Base-by-base conservation (phyloP, 225 moss, liverwort and hornwort species). In the Anthoceros angustus region DNA sequence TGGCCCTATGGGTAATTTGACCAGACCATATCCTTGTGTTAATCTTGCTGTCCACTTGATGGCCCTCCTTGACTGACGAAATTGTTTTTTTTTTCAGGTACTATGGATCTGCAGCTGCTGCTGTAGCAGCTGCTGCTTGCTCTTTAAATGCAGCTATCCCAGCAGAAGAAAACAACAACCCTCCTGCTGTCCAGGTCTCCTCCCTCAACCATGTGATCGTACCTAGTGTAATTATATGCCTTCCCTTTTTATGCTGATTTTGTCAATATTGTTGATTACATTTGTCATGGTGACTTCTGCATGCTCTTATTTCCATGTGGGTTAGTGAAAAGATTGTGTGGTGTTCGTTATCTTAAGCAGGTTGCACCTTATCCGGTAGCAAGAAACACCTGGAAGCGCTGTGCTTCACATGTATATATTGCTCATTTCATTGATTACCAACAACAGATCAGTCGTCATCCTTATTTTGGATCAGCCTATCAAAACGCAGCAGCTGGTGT, bases 351-450 rank as follows among this genome's bases (percentile, higher is more conserved):
- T 42, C 32, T 66, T 41, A 66, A 67, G 77, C 42, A 72, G 72
- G 49, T 73, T 40, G 39, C 84, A 0, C 75, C 88, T 0, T 86
- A 64, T 64, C 65, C 82, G 69, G 81, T 78, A 42, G 25, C 71
- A 11, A 77, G 77, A 39, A 68, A 67, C 6, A 20, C 74, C n/a
- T 86, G 79, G 83, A 92, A 92, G 66, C 86, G 92, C 23, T 87
- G 92, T 76, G 89, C 92, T 42, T 77, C 61, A 62, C 92, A 92
- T 73, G 92, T 92, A 41, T 85, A 85, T 71, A 92, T 92, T 16
- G 92, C 92, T 4, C 92, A 82, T 67, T 92, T 88, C 69, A 92
- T 92, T 61, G 88, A 89, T 38, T 42, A 78, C 72, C 86, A 92
- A 72, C 92, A 92, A 70, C 85, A 89, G 69, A 10, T 86, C 49